Evolutionary conservation across 257 asterid species (phyloP).

Genomic region (Eucommia ulmoides): DNA sequence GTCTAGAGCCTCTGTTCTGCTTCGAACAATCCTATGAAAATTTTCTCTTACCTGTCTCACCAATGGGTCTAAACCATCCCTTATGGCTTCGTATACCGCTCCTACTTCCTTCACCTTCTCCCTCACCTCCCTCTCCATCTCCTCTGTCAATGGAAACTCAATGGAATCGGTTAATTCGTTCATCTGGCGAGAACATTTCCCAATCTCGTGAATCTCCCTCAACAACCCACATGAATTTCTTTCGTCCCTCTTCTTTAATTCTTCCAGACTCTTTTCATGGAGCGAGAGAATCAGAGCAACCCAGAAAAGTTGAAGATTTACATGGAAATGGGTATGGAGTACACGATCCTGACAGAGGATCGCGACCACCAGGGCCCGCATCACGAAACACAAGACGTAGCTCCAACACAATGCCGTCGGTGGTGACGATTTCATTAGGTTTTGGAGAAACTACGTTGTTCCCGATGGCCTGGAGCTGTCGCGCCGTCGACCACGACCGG

Average conservation of each 20-base stretch:
- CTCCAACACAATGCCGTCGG: constrained; percentile 60
- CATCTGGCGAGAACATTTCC: constrained; percentile 45
- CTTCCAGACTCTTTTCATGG: constrained; percentile 79
- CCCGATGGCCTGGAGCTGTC: constrained; percentile 76
- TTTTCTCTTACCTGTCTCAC: constrained; percentile 73
- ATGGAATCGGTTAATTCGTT: constrained; percentile 44
- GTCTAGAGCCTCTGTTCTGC: constrained; percentile 64
- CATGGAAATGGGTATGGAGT: constrained; percentile 50
- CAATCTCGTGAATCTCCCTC: constrained; percentile 76
- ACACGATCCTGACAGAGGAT: constrained; percentile 98
- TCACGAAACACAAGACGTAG: constrained; percentile 55
- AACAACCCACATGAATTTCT: too few species aligned
- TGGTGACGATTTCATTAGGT: constrained; percentile 46
- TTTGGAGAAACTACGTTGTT: constrained; percentile 50
- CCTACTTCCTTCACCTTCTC: constrained; percentile 50
- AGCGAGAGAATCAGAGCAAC: constrained; percentile 44
- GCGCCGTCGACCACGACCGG: constrained; percentile 85
- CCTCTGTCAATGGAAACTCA: constrained; percentile 51
- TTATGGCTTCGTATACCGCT: constrained; percentile 33
- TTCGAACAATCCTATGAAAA: constrained; percentile 63
- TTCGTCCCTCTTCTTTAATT: constrained; percentile 69
- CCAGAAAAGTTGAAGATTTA: constrained; percentile 55
- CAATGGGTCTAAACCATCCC: constrained; percentile 69
- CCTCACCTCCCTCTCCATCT: constrained; percentile 58
- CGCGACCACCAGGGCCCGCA: constrained; percentile 96